Conservation (phyloP, 805 yeast genomes). For the Candida sanyiensis region DNA sequence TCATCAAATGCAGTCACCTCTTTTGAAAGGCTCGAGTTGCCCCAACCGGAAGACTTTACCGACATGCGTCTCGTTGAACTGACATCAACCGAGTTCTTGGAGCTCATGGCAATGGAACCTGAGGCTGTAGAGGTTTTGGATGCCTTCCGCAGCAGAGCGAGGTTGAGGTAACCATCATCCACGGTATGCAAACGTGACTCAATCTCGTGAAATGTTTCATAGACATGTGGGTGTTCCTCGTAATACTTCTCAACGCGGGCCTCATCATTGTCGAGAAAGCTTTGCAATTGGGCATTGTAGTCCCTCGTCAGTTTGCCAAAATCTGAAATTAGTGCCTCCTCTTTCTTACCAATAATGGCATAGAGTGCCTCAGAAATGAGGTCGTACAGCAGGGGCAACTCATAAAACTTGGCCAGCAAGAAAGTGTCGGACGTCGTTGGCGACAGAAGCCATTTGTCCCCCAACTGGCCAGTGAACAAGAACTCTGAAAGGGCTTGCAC, state of each 20-base stretch:
- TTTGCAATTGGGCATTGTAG: slow-evolving; percentile 22
- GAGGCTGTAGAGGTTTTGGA: slow-evolving; percentile 26
- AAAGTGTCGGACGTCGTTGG: slow-evolving; percentile 66
- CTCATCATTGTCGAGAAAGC: slow-evolving; percentile 23
- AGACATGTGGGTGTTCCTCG: slow-evolving; percentile 25
- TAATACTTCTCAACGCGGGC: slow-evolving; percentile 21
- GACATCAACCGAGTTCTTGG: slow-evolving; percentile 11
- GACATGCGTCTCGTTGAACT: slow-evolving; percentile 11
- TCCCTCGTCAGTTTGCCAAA: slow-evolving; percentile 25
- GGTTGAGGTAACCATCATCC: slow-evolving; percentile 62
- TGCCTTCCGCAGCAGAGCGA: slow-evolving; percentile 45
- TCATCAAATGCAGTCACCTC: slow-evolving; percentile 13
- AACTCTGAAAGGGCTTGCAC: slow-evolving; percentile 66
- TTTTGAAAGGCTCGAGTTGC: slow-evolving; percentile 23
- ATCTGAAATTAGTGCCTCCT: slow-evolving; percentile 35
- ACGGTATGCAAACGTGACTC: slow-evolving; percentile 52
- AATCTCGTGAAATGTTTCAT: slow-evolving; percentile 39
- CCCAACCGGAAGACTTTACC: slow-evolving; percentile 11
- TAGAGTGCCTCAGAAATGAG: slow-evolving; percentile 62
- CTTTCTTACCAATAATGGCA: slow-evolving; percentile 65
- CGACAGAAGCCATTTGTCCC: slow-evolving; percentile 63
- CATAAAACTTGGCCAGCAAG: slow-evolving; percentile 57
- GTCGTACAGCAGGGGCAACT: slow-evolving; percentile 65
- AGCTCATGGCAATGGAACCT: neutral
- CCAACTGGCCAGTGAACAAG: slow-evolving; percentile 74